Conservation (phyloP, 768 basidiomycete genomes). For the Trametes sanguinea region DNA sequence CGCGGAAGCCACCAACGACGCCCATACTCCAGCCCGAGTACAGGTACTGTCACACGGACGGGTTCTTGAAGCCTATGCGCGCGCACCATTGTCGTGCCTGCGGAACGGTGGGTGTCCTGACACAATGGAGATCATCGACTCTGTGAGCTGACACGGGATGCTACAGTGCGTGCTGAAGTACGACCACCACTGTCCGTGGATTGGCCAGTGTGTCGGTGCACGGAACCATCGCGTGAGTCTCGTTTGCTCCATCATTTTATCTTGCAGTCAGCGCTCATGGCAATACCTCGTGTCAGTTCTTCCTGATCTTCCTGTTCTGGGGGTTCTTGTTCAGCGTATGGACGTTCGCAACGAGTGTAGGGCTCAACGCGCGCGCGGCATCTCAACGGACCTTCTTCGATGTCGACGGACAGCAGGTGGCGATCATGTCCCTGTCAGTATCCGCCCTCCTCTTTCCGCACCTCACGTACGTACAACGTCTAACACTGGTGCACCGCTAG, state of each 20-base stretch:
- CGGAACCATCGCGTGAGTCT: constrained; percentile 78
- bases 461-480: neutral
- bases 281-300: constrained; percentile 54
- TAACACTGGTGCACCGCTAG: constrained; percentile 39
- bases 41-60: constrained; percentile 66
- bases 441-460: constrained; percentile 3
- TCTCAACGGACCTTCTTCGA: constrained; percentile 19
- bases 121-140: no score
- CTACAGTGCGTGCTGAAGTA: constrained; percentile 76
- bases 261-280: neutral
- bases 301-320: constrained; percentile 79
- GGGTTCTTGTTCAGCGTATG: constrained; percentile 60
- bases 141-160: neutral
- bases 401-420: constrained; percentile 69
- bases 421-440: constrained; percentile 73
- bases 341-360: constrained; percentile 61
- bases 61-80: constrained; percentile 69
- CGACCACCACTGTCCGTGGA: constrained; percentile 93
- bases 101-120: constrained; percentile 61
- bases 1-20: constrained; percentile 38
- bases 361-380: constrained; percentile 44
- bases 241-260: no score
- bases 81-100: constrained; percentile 82
- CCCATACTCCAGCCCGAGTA: constrained; percentile 61
- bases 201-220: constrained; percentile 93